phyloP scores from a whole-genome alignment of 2,329 filamentous ascomycete genomes.

The Exophiala sideris region DNA sequence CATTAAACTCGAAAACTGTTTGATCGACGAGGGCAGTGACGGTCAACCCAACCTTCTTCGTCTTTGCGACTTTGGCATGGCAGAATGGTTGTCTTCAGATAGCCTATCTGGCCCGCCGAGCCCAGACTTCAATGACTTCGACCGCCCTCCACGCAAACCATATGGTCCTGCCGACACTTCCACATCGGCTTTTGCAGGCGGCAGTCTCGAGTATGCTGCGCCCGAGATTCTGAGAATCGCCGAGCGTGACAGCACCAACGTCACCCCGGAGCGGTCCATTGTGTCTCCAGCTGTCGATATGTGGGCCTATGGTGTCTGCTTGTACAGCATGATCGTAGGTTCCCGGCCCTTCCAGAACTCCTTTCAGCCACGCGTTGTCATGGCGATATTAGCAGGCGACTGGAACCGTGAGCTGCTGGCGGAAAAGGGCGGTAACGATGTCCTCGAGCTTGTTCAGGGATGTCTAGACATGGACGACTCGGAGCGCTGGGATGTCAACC shows the following conservation, averaged over 20 bases:
- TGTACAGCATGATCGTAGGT: slow-evolving; percentile 60
- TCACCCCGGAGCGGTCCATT: slow-evolving; percentile 12
- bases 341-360: slow-evolving; percentile 61
- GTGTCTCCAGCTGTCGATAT: slow-evolving; percentile 58
- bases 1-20: slow-evolving; percentile 67
- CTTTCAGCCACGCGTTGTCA: slow-evolving; percentile 56
- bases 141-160: slow-evolving; percentile 47
- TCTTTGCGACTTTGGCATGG: slow-evolving; percentile 67
- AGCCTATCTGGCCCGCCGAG: slow-evolving; percentile 47
- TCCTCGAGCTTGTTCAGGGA: slow-evolving; percentile 56
- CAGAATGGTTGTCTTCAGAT: slow-evolving; percentile 61
- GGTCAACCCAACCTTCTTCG: slow-evolving; percentile 55
- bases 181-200: slow-evolving; percentile 52
- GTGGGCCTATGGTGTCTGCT: slow-evolving; percentile 64
- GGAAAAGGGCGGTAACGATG: slow-evolving; percentile 34
- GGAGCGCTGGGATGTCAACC: slow-evolving; percentile 55
- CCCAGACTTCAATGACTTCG: slow-evolving; percentile 45
- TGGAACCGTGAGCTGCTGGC: slow-evolving; percentile 47
- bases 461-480: slow-evolving; percentile 58
- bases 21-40: slow-evolving; percentile 54
- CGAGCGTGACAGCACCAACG: slow-evolving; percentile 23
- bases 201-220: slow-evolving; percentile 56
- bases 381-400: slow-evolving; percentile 57
- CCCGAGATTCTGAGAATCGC: slow-evolving; percentile 44
- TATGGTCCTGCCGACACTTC: slow-evolving; percentile 56